These are phyloP conservation scores for Eimeria necatrix DNA, from an alignment of 169 alveolate genomes.

Conservation along the genomic window DNA sequence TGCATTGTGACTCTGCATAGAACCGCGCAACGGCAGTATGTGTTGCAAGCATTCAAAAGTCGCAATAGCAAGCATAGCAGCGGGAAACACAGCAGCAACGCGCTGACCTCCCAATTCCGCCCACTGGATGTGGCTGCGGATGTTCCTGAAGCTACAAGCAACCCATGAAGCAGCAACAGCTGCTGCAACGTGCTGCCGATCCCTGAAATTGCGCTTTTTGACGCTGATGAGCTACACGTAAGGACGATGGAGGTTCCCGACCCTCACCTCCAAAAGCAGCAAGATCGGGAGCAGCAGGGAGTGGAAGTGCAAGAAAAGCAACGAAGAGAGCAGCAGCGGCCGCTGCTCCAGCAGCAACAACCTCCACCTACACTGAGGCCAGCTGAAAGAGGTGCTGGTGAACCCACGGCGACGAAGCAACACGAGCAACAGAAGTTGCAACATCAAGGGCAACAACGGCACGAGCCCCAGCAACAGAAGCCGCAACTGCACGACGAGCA, in stretches of 20 bases:
- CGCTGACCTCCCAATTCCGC: not conserved
- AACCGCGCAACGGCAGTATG: not conserved
- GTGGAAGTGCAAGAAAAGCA: slow-evolving; percentile 10
- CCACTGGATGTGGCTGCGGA: slow-evolving; percentile 46
- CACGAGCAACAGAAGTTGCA: slow-evolving; percentile 10
- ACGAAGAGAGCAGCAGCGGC: not conserved
- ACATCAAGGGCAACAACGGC: not conserved
- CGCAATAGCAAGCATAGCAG: not conserved
- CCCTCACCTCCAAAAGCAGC: slow-evolving; percentile 18
- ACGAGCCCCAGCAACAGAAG: not conserved
- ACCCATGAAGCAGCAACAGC: slow-evolving; percentile 42
- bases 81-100: not conserved
- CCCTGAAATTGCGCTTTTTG: not conserved
- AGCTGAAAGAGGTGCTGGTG: not conserved
- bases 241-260: slow-evolving; percentile 41
- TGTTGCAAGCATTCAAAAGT: not conserved
- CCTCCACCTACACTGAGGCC: not conserved
- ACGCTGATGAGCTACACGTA: not conserved
- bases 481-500: not conserved
- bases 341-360: slow-evolving; percentile 6
- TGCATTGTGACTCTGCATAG: not conserved
- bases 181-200: slow-evolving; percentile 65
- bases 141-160: slow-evolving; percentile 12
- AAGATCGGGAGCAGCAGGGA: not conserved
- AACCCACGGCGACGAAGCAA: not conserved